Evolutionary conservation across 2,329 filamentous ascomycete species (phyloP), one percentile per base, ranked within the genome.

Genomic region (Grosmannia serpens): DNA sequence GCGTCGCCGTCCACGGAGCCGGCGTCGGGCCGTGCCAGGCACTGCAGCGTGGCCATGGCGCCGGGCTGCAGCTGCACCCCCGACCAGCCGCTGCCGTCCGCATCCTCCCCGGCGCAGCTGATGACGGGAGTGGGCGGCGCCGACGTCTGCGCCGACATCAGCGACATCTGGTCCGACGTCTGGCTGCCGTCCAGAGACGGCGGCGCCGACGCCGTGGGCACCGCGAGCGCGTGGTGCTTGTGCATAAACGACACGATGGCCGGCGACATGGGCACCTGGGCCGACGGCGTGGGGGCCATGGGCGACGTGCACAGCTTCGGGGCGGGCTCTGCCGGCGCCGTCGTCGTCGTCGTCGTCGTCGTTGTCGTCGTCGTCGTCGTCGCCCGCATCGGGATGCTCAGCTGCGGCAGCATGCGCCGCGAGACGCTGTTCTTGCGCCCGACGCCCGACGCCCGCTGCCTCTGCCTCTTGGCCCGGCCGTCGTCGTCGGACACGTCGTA

Each of bases 171-270:
- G 68, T 96, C 91, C 2, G 91, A 95, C 10, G 85, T 87, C 66
- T 94, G 74, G 71, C 90, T 96, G 26, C 91, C 91, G 73, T 96
- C 91, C 4, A 96, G 77, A 5, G 92, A 96, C 4, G 92, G 92
- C 5, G 91, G 87, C 7, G 89, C 87, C 58, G 89, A 91, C 33
- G 84, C 81, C 41, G 83, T 85, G 1, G 90, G 90, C 4, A 92
- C 78, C 53, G 83, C 80, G 26, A 85, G 79, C 31, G 82, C 68
- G 60, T 83, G 82, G 64, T 83, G 81, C 60, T 76, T 71, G 55
- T 79, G 80, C 69, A 96, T 83, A 67, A 88, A 85, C 13, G 84
- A 84, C 64, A 92, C 77, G 59, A 87, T 83, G 22, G 83, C 84
- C 4, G 88, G 88, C 5, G 88, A 91, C 72, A 95, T 87, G 58